Base-by-base conservation (phyloP, 768 basidiomycete species). In the Lactarius trivialis region DNA sequence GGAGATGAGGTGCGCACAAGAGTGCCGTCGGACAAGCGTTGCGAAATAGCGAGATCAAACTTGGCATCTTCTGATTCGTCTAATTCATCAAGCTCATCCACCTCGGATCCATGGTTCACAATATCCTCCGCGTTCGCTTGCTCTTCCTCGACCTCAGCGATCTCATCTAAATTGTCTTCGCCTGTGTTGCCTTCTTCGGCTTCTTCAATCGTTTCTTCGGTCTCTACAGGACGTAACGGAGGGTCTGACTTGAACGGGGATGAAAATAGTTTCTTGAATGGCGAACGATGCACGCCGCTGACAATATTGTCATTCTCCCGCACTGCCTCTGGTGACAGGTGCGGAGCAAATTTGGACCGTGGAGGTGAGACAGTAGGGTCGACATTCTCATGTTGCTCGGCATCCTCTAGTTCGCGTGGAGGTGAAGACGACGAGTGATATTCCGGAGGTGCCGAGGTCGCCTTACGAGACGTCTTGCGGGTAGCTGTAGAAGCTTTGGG, bases 381-480 rank as follows among this genome's bases (percentile, higher is more conserved):
- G 1, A 58, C 58, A 11, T 45, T 34, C 1, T 60, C 64, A 51
- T 61, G 60, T 32, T 30, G 41, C 34, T 50, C 33, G 9, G n/a
- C 8, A 9, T 30, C 58, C 9, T 60, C 58, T 14, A 28, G 36
- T n/a, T 63, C 53, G 4, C 56, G 65, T 37, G 52, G 24, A 55
- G 67, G 62, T 28, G 69, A 52, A 28, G 66, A 62, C 21, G 74
- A 72, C 7, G 74, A 72, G 3, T 63, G 66, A 28, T 73, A 64
- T 67, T 85, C 81, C 7, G 86, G 85, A 28, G 87, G 88, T 14
- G 85, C 87, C 15, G 90, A 90, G 65, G 82, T 78, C 3, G 88
- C 88, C 71, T 87, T 86, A 53, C 87, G 84, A 32, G 82, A 56
- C 12, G 70, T 78, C 69, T 81, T 86, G 48, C 77, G 81, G 6